Evolutionary conservation across 2,329 filamentous ascomycete species (phyloP), one percentile per base, ranked within the genome.

Genomic region (Xylariales sp.): DNA sequence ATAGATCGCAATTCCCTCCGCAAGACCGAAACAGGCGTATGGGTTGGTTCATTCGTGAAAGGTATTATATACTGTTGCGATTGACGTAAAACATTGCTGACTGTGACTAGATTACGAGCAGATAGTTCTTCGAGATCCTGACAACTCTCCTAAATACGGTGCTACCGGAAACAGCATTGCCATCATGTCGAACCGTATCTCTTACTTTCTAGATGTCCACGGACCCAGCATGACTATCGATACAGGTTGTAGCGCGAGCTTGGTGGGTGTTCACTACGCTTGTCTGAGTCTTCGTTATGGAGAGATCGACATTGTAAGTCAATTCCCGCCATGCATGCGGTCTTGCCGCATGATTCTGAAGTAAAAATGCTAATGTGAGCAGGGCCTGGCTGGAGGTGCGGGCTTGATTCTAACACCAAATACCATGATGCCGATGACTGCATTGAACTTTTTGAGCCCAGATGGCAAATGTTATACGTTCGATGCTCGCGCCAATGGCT

Each of bases 401-500:
- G 71, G 72, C 3, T 57, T 77, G 53, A 76, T 76, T n/a, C 58
- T 77, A 11, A 72, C 70, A 0, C 73, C 73, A 0, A 71, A 71
- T 39, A 77, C 72, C 4, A 74, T 76, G 51, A 72, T 76, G 61
- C 71, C 72, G 2, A 77, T 76, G 73, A 73, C 71, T 2, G 71
- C 68, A 4, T 55, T 76, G 14, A 74, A 73, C 46, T 74, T 78
- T 38, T 59, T 78, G 1, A 73, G 71, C 31, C 65, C 70, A 2
- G 66, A 72, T 42, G 73, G 74, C 2, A 73, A 65, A 44, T 70
- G 64, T 25, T 70, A 70, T 45, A 74, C 73, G 4, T 82, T 76
- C 51, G 80, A 81, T 49, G 54, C 64, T n/a, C 66, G 68, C 3
- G 81, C 77, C 14, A 74, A 77, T 44, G 82, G 82, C 1, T 86